Evolutionary conservation across 768 basidiomycete species (phyloP).

Genomic region (Kwoniella shandongensis): DNA sequence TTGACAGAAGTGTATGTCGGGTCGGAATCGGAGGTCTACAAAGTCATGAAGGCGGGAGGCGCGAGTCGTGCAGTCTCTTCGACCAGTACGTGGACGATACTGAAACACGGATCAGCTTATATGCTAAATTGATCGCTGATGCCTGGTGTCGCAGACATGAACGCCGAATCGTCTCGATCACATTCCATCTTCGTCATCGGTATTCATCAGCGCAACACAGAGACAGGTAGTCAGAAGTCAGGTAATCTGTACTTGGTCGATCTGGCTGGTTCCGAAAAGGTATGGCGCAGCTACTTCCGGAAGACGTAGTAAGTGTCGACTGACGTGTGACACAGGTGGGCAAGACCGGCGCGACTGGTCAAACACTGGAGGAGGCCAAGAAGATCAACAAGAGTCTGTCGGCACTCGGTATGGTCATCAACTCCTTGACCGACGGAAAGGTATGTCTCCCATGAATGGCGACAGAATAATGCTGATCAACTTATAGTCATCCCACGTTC

Average conservation of each 20-base stretch:
- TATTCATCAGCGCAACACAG: conserved; percentile 93
- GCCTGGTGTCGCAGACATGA: conserved; percentile 72
- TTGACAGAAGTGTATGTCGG: conserved; percentile 97
- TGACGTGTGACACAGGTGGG: conserved; percentile 59
- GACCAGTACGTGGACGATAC: conserved; percentile 69
- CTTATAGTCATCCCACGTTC: conserved; percentile 85
- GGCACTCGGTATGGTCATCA: conserved; percentile 99
- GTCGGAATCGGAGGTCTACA: conserved; percentile 91
- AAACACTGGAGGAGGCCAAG: conserved; percentile 98
- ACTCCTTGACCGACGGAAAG: conserved; percentile 94
- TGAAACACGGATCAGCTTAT: not conserved
- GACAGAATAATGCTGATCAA: not conserved
- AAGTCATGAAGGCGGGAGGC: conserved; percentile 97
- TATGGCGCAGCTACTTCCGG: conserved; percentile 5
- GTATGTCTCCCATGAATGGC: conserved; percentile 56
- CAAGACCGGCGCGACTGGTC: conserved; percentile 98
- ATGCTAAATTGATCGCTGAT: conserved; percentile 2
- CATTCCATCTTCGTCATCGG: conserved; percentile 99
- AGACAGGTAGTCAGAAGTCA: conserved; percentile 91
- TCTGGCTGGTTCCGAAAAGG: conserved; percentile 97
- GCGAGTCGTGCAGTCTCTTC: conserved; percentile 86
- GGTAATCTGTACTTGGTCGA: conserved; percentile 97
- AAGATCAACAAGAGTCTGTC: conserved; percentile 99
- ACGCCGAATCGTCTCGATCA: conserved; percentile 96
- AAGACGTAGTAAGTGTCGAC: not conserved